A percentile compares a stretch with the other conserved stretches of the same genome.
phyloP scores from a whole-genome alignment of 2,329 filamentous ascomycete species.

The Sarocladium strictum region DNA sequence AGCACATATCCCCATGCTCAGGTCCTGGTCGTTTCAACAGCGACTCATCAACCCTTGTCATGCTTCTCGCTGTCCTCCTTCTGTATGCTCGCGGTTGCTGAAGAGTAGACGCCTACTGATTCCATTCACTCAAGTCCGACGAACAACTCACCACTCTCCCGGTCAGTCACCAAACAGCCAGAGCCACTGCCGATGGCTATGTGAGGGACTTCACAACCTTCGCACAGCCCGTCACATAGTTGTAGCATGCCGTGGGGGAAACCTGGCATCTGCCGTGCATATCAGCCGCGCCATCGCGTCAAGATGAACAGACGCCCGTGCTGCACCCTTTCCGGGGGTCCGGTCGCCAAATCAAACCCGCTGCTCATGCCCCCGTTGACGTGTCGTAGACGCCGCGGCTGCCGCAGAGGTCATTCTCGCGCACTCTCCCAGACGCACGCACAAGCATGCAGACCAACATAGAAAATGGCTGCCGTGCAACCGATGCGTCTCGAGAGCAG shows the following conservation, averaged over 20 bases:
- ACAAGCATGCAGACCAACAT: neutral
- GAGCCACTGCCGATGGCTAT: neutral
- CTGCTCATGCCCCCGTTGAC: neutral
- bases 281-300: neutral
- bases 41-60: too few species aligned
- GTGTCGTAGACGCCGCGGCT: neutral
- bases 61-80: too few species aligned
- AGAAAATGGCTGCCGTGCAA: too few species aligned
- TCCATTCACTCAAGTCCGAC: too few species aligned
- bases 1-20: too few species aligned
- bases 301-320: neutral
- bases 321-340: neutral
- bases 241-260: too few species aligned
- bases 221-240: too few species aligned
- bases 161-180: neutral
- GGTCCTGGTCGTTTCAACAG: too few species aligned
- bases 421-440: neutral
- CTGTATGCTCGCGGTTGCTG: too few species aligned
- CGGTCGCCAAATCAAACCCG: neutral
- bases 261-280: neutral
- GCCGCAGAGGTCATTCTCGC: too few species aligned
- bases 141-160: neutral
- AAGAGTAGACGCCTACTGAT: too few species aligned
- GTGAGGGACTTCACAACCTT: neutral
- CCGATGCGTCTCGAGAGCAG: neutral